phyloP scores from a whole-genome alignment of 2,329 filamentous ascomycete genomes.

The Acarospora socialis region DNA sequence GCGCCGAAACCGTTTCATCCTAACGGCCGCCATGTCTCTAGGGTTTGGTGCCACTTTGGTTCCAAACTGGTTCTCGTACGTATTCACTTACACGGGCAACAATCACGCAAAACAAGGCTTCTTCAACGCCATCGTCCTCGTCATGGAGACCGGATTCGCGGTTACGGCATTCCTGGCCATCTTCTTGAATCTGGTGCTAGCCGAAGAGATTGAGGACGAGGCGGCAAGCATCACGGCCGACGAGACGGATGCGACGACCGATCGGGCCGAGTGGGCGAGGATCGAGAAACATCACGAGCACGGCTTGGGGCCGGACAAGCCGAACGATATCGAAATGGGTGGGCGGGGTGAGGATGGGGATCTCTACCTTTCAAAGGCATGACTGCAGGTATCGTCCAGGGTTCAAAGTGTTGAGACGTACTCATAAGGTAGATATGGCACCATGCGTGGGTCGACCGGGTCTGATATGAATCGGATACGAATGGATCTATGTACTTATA shows the following conservation, averaged over 20 bases:
- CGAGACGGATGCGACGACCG: slow-evolving; percentile 13
- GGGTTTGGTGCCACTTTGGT: slow-evolving; percentile 41
- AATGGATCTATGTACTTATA: too few relatives aligned
- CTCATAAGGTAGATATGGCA: too few relatives aligned
- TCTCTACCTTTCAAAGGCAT: too few relatives aligned
- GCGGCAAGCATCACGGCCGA: slow-evolving; percentile 15
- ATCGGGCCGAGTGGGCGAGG: slow-evolving; percentile 10
- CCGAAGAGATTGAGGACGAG: slow-evolving; percentile 52
- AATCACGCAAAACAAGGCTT: slow-evolving; percentile 56
- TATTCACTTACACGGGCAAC: slow-evolving; percentile 31
- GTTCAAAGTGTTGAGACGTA: too few relatives aligned
- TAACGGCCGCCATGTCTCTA: slow-evolving; percentile 46
- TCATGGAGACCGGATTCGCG: slow-evolving; percentile 61
- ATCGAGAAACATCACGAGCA: too few relatives aligned
- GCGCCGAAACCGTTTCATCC: slow-evolving; percentile 50
- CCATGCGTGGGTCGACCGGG: too few relatives aligned
- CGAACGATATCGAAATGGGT: too few relatives aligned
- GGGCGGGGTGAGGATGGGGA: too few relatives aligned
- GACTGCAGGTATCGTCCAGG: too few relatives aligned
- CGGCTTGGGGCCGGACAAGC: too few relatives aligned
- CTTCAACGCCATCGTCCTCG: slow-evolving; percentile 40
- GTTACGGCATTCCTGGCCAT: slow-evolving; percentile 61
- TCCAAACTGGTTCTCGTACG: slow-evolving; percentile 32
- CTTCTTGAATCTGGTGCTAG: slow-evolving; percentile 57
- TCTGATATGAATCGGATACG: too few relatives aligned